Evolutionary conservation across 2,329 filamentous ascomycete genomes (phyloP).

Genomic region (Anthostomella pinea): DNA sequence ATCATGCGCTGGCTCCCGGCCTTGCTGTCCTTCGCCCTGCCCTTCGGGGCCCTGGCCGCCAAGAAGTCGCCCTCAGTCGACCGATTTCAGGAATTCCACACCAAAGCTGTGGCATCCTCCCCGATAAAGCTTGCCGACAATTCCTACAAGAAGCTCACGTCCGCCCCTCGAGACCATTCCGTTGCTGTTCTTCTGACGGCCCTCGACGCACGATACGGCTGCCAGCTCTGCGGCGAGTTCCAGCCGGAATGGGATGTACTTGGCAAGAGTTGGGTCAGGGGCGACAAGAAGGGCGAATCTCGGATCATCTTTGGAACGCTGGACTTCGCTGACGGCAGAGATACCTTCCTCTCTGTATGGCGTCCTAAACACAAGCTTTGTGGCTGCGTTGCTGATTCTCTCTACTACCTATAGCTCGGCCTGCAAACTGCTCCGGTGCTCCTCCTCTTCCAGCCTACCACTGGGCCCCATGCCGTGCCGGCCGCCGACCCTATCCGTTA

Average conservation of each 20-base stretch:
- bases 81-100: slow-evolving; percentile 69
- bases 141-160: slow-evolving; percentile 72
- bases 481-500: slow-evolving; percentile 71
- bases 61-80: slow-evolving; percentile 54
- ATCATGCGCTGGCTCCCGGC: slow-evolving; percentile 68
- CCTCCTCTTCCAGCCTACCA: slow-evolving; percentile 80
- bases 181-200: slow-evolving; percentile 83
- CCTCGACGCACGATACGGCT: slow-evolving; percentile 77
- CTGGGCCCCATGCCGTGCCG: slow-evolving; percentile 72
- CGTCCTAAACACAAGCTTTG: neutral
- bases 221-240: slow-evolving; percentile 83
- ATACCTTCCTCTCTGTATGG: slow-evolving; percentile 80
- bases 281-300: slow-evolving; percentile 71
- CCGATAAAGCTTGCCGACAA: slow-evolving; percentile 77
- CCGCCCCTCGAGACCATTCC: slow-evolving; percentile 77
- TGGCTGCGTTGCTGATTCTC: slow-evolving; percentile 11
- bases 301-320: slow-evolving; percentile 77
- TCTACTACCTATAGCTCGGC: slow-evolving; percentile 60
- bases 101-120: slow-evolving; percentile 61
- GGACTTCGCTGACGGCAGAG: slow-evolving; percentile 82
- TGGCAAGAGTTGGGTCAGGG: slow-evolving; percentile 80
- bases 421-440: slow-evolving; percentile 93
- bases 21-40: slow-evolving; percentile 60
- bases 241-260: slow-evolving; percentile 92
- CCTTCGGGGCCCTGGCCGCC: slow-evolving; percentile 60